These are phyloP conservation scores for Asterochloris erici DNA, from an alignment of 139 green algal genomes.

Conservation along the genomic window DNA sequence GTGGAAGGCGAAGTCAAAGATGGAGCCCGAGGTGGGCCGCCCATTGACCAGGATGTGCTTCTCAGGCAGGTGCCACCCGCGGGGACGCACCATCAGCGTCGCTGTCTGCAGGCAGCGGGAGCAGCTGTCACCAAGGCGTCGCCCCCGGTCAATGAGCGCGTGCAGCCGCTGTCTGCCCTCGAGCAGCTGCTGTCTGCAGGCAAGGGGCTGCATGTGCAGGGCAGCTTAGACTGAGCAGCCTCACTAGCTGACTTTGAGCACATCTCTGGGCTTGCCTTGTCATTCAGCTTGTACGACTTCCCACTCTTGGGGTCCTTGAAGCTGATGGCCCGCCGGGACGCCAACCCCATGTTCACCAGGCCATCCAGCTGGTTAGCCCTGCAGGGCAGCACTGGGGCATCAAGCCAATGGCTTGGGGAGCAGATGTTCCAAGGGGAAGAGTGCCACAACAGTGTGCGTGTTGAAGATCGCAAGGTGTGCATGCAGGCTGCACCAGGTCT, in stretches of 20 bases:
- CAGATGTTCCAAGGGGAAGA: too few relatives aligned
- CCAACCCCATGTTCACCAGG: slow-evolving; percentile 72
- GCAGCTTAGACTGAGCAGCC: too few relatives aligned
- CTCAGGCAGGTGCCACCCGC: slow-evolving; percentile 86
- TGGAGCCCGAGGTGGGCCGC: slow-evolving; percentile 46
- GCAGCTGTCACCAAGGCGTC: neutral
- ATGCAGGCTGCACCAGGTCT: too few relatives aligned
- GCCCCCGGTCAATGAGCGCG: neutral
- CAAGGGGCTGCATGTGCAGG: too few relatives aligned
- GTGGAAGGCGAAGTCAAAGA: slow-evolving; percentile 88
- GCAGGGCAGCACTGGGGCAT: neutral
- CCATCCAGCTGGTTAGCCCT: slow-evolving; percentile 66
- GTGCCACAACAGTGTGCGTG: too few relatives aligned
- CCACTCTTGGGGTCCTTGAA: slow-evolving; percentile 52
- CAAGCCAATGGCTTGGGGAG: too few relatives aligned
- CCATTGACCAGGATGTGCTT: slow-evolving; percentile 78
- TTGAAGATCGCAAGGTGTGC: too few relatives aligned
- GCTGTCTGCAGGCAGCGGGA: slow-evolving; percentile 20
- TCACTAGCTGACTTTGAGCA: too few relatives aligned
- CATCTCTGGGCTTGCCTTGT: slow-evolving; percentile 33
- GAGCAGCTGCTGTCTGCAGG: neutral
- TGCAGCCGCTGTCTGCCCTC: neutral
- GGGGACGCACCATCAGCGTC: slow-evolving; percentile 43
- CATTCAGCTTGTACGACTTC: slow-evolving; percentile 60
- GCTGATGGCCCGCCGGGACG: slow-evolving; percentile 53